A percentile compares a stretch with the other conserved stretches of the same genome.
phyloP scores from a whole-genome alignment of 169 alveolate species.

The Cystoisospora suis region DNA sequence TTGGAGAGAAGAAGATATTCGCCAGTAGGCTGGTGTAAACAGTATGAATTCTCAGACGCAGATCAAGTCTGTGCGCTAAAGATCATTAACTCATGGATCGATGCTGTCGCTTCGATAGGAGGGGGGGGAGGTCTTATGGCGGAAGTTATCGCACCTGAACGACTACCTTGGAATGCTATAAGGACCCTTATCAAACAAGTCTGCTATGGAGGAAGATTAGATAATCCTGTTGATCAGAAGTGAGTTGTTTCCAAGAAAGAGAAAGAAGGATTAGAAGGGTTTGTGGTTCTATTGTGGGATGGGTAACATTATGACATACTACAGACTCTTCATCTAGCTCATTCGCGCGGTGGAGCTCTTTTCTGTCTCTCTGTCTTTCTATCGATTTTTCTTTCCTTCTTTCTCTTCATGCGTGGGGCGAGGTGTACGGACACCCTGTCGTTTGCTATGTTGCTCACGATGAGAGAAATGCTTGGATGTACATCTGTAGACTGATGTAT shows the following conservation, averaged over 20 bases:
- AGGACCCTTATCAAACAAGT: slow-evolving; percentile 91
- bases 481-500: too few relatives aligned
- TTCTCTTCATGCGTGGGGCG: too few relatives aligned
- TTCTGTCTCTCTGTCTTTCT: too few relatives aligned
- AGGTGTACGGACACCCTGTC: too few relatives aligned
- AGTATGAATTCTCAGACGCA: slow-evolving; percentile 96
- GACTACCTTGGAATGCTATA: slow-evolving; percentile 98
- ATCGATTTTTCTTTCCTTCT: too few relatives aligned
- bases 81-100: slow-evolving; percentile 94
- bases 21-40: slow-evolving; percentile 98
- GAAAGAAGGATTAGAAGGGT: not conserved
- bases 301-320: too few relatives aligned
- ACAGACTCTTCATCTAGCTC: too few relatives aligned
- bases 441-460: too few relatives aligned
- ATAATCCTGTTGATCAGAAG: slow-evolving; percentile 94
- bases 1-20: slow-evolving; percentile 95
- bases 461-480: too few relatives aligned
- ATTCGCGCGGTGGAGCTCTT: too few relatives aligned
- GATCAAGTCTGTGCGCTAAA: slow-evolving; percentile 95
- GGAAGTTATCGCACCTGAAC: slow-evolving; percentile 88
- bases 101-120: slow-evolving; percentile 62
- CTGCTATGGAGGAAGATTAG: slow-evolving; percentile 97
- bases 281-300: too few relatives aligned
- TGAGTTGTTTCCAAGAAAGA: not conserved
- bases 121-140: slow-evolving; percentile 56